These are phyloP conservation scores for Spathaspora sp. DNA, from an alignment of 805 yeast species.

Conservation along the genomic window DNA sequence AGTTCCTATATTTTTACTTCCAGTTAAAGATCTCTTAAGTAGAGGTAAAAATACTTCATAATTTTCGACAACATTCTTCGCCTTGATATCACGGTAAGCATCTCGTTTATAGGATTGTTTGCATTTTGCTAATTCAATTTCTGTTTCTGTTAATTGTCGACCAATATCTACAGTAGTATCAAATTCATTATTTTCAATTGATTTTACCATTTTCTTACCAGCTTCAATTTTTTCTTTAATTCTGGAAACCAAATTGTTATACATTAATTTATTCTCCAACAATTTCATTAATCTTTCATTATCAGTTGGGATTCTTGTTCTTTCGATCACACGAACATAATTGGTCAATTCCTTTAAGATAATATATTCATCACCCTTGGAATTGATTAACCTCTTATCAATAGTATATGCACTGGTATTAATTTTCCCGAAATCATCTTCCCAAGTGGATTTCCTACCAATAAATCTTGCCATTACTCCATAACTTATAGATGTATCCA, in stretches of 20 bases:
- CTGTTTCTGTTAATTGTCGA: constrained; percentile 9
- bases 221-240: constrained; percentile 25
- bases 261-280: constrained; percentile 18
- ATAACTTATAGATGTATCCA: constrained; percentile 25
- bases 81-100: constrained; percentile 7
- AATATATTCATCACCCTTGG: constrained; percentile 37
- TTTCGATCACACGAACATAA: constrained; percentile 25
- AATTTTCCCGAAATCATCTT: constrained; percentile 13
- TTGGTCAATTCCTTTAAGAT: constrained; percentile 29
- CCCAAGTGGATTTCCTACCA: constrained; percentile 34
- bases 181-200: constrained; percentile 8
- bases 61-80: constrained; percentile 3
- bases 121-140: constrained; percentile 15
- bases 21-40: constrained; percentile 12
- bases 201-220: constrained; percentile 18
- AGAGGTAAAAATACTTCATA: constrained; percentile 11
- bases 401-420: constrained; percentile 5
- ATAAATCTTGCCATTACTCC: constrained; percentile 34
- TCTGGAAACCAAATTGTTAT: constrained; percentile 20
- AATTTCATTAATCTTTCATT: constrained; percentile 13
- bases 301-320: constrained; percentile 10
- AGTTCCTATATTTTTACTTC: constrained; percentile 7
- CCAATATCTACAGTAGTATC: constrained; percentile 10
- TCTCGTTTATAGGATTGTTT: constrained; percentile 17
- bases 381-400: constrained; percentile 26